phyloP scores from a whole-genome alignment of 2,329 filamentous ascomycete species.

The Daldinia sp. region DNA sequence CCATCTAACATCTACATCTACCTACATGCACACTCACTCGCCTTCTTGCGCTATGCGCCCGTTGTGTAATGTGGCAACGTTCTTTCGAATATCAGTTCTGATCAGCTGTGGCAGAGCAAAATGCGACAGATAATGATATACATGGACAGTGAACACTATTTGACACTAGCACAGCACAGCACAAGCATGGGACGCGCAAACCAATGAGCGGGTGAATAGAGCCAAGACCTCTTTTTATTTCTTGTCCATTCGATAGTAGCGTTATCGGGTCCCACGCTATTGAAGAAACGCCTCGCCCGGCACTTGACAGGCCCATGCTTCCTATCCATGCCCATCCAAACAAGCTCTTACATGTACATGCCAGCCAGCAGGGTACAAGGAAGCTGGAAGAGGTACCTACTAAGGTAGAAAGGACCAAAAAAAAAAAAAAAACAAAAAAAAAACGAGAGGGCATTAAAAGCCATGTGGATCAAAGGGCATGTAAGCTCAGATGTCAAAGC shows the following conservation, averaged over 20 bases:
- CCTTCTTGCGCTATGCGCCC: not conserved
- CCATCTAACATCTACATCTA: too few species aligned
- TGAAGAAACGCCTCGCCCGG: slow-evolving; percentile 11
- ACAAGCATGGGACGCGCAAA: slow-evolving; percentile 6
- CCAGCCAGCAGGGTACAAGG: not conserved
- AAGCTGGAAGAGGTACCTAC: not conserved
- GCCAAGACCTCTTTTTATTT: slow-evolving; percentile 6
- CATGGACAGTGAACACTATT: not conserved
- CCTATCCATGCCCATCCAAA: slow-evolving; percentile 1
- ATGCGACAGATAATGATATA: slow-evolving; percentile 5
- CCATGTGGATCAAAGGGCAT: slow-evolving; percentile 13
- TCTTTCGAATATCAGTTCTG: not conserved
- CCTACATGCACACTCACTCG: too few species aligned
- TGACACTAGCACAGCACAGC: not conserved
- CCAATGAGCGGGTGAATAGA: not conserved
- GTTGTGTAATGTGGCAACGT: not conserved
- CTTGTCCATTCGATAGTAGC: slow-evolving; percentile 24
- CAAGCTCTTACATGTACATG: slow-evolving; percentile 12
- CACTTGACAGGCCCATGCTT: slow-evolving; percentile 4
- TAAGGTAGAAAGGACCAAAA: not conserved
- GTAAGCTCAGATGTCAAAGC: slow-evolving; percentile 28
- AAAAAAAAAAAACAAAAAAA: not conserved
- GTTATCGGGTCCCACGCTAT: slow-evolving; percentile 16
- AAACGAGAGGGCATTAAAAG: not conserved
- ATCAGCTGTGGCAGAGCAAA: not conserved